These are phyloP conservation scores for Mycena kentingensis DNA, from an alignment of 768 basidiomycete species.

Conservation along the genomic window DNA sequence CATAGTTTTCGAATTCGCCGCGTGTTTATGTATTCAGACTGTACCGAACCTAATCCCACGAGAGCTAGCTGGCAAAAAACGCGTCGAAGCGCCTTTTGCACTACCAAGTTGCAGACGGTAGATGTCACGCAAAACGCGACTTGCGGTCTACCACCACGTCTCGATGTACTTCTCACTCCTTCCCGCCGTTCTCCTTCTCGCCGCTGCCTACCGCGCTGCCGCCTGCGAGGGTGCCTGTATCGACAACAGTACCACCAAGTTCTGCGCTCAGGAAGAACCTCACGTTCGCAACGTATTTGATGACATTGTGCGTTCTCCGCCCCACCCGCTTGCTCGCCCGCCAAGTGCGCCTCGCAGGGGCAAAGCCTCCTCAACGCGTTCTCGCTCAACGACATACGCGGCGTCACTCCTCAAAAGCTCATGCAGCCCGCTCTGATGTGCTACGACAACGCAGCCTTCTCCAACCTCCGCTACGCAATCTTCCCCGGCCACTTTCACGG, in stretches of 20 bases:
- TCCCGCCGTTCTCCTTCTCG: constrained; percentile 27
- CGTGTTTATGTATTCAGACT: too few relatives aligned
- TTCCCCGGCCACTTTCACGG: constrained; percentile 77
- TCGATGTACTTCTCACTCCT: constrained; percentile 22
- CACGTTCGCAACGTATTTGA: constrained; percentile 43
- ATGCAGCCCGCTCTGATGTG: constrained; percentile 49
- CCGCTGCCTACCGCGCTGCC: constrained; percentile 39
- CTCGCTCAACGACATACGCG: constrained; percentile 12
- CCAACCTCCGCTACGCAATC: constrained; percentile 53
- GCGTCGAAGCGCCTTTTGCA: too few relatives aligned
- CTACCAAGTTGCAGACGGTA: constrained; percentile 1
- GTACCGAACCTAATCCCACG: too few relatives aligned
- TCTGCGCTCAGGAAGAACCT: constrained; percentile 49
- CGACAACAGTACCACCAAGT: constrained; percentile 56
- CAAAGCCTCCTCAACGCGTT: constrained; percentile 14
- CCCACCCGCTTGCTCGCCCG: constrained; percentile 8
- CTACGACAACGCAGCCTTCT: constrained; percentile 48
- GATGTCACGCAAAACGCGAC: constrained; percentile 9
- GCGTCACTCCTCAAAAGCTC: constrained; percentile 29
- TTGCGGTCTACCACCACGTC: background rate
- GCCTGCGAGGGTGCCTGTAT: constrained; percentile 78
- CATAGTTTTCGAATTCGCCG: too few relatives aligned
- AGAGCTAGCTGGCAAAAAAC: too few relatives aligned
- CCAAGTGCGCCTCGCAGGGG: constrained; percentile 9
- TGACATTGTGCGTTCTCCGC: constrained; percentile 42